Evolutionary conservation across 257 asterid genomes (phyloP).

Genomic region (Jacaranda copaia): DNA sequence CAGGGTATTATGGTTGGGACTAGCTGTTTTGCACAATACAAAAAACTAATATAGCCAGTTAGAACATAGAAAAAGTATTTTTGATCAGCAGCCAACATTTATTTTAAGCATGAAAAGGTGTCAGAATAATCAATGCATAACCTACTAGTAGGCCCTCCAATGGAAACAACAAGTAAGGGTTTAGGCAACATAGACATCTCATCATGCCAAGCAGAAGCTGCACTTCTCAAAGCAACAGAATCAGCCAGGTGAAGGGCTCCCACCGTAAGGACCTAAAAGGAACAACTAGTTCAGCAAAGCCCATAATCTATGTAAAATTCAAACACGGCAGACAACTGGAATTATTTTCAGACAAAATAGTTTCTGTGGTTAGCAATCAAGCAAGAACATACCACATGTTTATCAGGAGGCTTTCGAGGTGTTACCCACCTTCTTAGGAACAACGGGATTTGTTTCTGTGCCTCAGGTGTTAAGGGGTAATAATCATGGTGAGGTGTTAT

Average conservation of each 20-base stretch:
- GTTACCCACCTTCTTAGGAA: slow-evolving; percentile 75
- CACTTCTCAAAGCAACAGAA: slow-evolving; percentile 65
- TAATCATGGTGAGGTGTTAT: slow-evolving; percentile 89
- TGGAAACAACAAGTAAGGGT: slow-evolving; percentile 79
- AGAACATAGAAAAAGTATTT: background rate
- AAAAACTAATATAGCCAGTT: background rate
- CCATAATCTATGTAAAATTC: slow-evolving; percentile 12
- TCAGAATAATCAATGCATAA: slow-evolving; percentile 25
- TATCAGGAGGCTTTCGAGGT: slow-evolving; percentile 76
- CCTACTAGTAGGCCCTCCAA: slow-evolving; percentile 91
- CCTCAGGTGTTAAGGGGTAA: slow-evolving; percentile 74
- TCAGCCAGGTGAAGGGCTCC: slow-evolving; percentile 91
- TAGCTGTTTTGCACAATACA: background rate
- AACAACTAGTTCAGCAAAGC: slow-evolving; percentile 34
- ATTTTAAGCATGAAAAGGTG: background rate
- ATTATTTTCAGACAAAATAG: slow-evolving; percentile 22
- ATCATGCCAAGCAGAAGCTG: slow-evolving; percentile 80
- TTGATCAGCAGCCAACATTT: background rate
- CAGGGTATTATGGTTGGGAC: background rate
- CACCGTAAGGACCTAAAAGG: slow-evolving; percentile 74
- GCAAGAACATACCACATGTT: slow-evolving; percentile 68
- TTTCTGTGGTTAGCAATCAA: slow-evolving; percentile 12
- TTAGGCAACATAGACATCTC: slow-evolving; percentile 66
- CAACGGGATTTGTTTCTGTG: slow-evolving; percentile 73
- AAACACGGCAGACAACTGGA: slow-evolving; percentile 21